A percentile compares a stretch with the other conserved stretches of the same genome.
Evolutionary conservation across 805 yeast genomes (phyloP).

Genomic region (Yarrowia sp.): DNA sequence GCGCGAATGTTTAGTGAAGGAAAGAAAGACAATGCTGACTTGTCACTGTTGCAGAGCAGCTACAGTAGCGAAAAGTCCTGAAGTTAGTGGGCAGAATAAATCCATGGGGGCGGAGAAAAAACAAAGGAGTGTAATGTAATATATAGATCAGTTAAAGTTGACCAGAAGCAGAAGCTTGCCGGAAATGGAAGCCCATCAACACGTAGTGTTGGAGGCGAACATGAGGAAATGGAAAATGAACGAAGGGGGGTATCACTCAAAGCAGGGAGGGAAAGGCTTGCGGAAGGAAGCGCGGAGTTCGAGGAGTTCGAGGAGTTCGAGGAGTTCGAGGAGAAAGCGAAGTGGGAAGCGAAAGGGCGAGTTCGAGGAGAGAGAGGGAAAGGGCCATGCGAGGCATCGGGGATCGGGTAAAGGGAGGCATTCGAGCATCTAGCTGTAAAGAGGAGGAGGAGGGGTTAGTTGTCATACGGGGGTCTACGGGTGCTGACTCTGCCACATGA

Average conservation of each 20-base stretch:
- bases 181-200: conserved; percentile 1
- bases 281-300: too few relatives aligned
- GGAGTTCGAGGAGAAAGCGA: too few relatives aligned
- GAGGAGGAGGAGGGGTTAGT: not conserved
- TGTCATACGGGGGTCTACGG: not conserved
- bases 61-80: not conserved
- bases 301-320: too few relatives aligned
- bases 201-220: not conserved
- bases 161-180: not conserved
- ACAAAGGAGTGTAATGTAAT: not conserved
- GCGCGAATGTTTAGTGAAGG: too few relatives aligned
- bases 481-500: not conserved
- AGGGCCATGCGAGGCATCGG: too few relatives aligned
- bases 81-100: not conserved
- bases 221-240: not conserved
- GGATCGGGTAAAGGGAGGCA: not conserved
- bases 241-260: not conserved
- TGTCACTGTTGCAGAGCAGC: not conserved
- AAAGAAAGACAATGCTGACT: not conserved
- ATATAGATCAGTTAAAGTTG: conserved; percentile 8
- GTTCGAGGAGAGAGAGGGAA: too few relatives aligned
- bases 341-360: too few relatives aligned
- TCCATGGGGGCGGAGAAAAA: not conserved
- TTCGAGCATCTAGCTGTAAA: not conserved
- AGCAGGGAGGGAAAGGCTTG: too few relatives aligned